A percentile compares a stretch with the other conserved stretches of the same genome.
phyloP scores from a whole-genome alignment of 495 filamentous ascomycete species.

The Penicillium alfredii region DNA sequence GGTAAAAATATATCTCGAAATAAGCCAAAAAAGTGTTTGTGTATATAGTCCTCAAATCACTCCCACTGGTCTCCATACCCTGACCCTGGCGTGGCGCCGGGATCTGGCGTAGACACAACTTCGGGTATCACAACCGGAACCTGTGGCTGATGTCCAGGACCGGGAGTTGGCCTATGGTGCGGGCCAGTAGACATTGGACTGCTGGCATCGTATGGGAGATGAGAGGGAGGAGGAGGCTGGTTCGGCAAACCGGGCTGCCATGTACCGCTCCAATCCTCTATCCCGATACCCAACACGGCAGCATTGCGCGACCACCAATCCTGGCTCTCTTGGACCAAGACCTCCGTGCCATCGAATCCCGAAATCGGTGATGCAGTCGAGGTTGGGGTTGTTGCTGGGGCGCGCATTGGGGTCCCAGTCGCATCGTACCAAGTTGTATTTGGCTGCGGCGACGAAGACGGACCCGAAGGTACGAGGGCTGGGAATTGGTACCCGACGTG shows the following conservation, averaged over 20 bases:
- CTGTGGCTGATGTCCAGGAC: not conserved
- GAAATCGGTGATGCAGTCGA: constrained; percentile 30
- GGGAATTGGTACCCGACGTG: constrained; percentile 19
- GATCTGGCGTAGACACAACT: no score
- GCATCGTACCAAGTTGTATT: constrained; percentile 25
- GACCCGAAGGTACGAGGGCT: constrained; percentile 7
- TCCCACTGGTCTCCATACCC: no score
- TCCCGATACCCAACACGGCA: constrained; percentile 35
- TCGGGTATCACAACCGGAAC: not conserved
- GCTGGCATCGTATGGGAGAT: no score
- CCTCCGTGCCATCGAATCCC: constrained; percentile 41
- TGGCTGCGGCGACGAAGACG: constrained; percentile 7
- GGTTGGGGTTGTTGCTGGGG: constrained; percentile 17
- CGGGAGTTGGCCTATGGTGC: not conserved
- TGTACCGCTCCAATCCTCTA: constrained; percentile 47
- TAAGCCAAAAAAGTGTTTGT: no score
- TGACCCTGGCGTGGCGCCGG: no score
- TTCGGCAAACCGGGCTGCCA: no score
- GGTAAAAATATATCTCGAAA: no score
- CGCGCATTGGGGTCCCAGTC: constrained; percentile 10
- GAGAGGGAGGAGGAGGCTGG: no score
- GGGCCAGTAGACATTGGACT: no score
- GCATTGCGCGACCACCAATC: constrained; percentile 56
- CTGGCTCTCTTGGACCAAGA: constrained; percentile 49
- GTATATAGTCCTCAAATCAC: no score